Evolutionary conservation across 1,139 yeast genomes (phyloP), one percentile per base, ranked within the genome.

Genomic region (Geotrichum cucujoidarum): DNA sequence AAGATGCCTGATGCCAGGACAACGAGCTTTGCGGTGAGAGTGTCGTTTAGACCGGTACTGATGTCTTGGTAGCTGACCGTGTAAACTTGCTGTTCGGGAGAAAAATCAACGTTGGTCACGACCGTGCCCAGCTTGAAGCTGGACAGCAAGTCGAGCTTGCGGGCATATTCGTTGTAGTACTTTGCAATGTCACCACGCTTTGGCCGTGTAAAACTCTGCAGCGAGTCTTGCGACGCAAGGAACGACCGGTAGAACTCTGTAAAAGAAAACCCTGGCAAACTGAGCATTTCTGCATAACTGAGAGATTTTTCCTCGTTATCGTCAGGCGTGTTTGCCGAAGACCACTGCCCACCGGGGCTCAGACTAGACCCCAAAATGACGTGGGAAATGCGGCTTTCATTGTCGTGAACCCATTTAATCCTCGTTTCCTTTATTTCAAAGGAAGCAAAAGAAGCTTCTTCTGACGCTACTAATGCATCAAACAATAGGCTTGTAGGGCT

Each of bases 311-410:
- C 58, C 4, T 45, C 49, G 1, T 56, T 54, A n/a, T 50, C 51
- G 35, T 57, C 59, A 1, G 53, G 47, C 6, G 51, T 57, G 4
- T 44, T 50, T 8, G 45, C 43, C 2, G 57, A 52, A 4, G 63
- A 57, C 70, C 70, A 67, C 46, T 67, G 70, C 1, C 70, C 70
- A 11, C 70, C 70, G 0, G 67, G 56, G 1, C 33, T 35, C 11
- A 55, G 49, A n/a, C 59, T 52, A 6, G 59, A 55, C 14, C 67
- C 64, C 11, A 63, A 45, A 4, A 66, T 61, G n/a, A 56, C 29
- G 47, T 64, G 67, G 1, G 45, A 44, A 4, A 48, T 43, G 1
- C 51, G 50, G 7, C 31, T 24, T 2, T 41, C 21, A n/a, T 30
- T 21, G 3, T 52, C 45, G 4, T 51, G 31, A 4, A 36, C 53